Evolutionary conservation across 2,329 filamentous ascomycete species (phyloP).

Genomic region (Conoideocrella luteorostrata): DNA sequence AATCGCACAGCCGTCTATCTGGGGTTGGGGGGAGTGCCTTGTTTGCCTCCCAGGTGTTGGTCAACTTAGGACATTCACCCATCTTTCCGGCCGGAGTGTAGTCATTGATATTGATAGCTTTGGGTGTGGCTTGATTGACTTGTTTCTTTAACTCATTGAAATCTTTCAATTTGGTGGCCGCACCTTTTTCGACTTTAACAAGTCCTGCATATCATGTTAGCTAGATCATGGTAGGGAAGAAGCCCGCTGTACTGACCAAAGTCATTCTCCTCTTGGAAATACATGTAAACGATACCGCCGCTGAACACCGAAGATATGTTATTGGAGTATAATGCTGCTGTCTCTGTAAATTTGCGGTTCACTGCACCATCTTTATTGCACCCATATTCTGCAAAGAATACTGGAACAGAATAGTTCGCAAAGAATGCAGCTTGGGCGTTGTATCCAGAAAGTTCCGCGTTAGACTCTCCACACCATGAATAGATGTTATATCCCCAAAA

Average conservation of each 20-base stretch:
- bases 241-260: slow-evolving; percentile 71
- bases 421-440: slow-evolving; percentile 79
- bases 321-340: slow-evolving; percentile 67
- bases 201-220: slow-evolving; percentile 44
- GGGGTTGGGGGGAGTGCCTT: slow-evolving; percentile 72
- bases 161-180: slow-evolving; percentile 63
- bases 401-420: slow-evolving; percentile 79
- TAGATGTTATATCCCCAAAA: slow-evolving; percentile 99
- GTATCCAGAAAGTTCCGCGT: slow-evolving; percentile 71
- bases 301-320: slow-evolving; percentile 86
- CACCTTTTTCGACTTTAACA: slow-evolving; percentile 50
- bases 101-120: slow-evolving; percentile 53
- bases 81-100: slow-evolving; percentile 70
- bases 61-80: slow-evolving; percentile 63
- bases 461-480: slow-evolving; percentile 91
- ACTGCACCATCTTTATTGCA: slow-evolving; percentile 60
- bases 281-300: slow-evolving; percentile 98
- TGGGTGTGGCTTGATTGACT: slow-evolving; percentile 61
- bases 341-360: slow-evolving; percentile 78
- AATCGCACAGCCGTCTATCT: slow-evolving; percentile 71
- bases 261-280: slow-evolving; percentile 84
- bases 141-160: slow-evolving; percentile 66
- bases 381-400: slow-evolving; percentile 98
- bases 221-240: too few species aligned
- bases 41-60: slow-evolving; percentile 56